phyloP scores from a whole-genome alignment of 1,284 basidiomycete species.

The Phylloboletellus chloephorus region DNA sequence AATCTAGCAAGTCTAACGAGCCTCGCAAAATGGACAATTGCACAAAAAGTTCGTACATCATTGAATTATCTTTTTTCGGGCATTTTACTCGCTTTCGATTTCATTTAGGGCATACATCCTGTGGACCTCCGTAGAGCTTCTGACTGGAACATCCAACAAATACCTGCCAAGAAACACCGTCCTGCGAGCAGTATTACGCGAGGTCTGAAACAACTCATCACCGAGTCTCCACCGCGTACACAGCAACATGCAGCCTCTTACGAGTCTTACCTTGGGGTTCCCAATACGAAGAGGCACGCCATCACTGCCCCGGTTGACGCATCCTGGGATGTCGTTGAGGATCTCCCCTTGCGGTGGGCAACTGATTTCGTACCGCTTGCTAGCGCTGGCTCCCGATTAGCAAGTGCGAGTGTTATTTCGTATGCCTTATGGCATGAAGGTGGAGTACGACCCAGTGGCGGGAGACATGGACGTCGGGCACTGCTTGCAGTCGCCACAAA shows the following conservation, averaged over 20 bases:
- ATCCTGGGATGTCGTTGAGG: slow-evolving; percentile 70
- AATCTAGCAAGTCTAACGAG: slow-evolving; percentile 67
- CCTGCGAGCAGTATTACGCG: slow-evolving; percentile 54
- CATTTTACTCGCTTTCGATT: slow-evolving; percentile 10
- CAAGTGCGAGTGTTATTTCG: slow-evolving; percentile 51
- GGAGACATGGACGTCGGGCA: slow-evolving; percentile 48
- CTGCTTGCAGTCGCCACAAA: slow-evolving; percentile 73
- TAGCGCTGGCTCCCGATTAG: slow-evolving; percentile 55
- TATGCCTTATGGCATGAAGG: slow-evolving; percentile 65
- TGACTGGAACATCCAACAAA: slow-evolving; percentile 47
- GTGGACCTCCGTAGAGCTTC: slow-evolving; percentile 52
- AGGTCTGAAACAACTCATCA: slow-evolving; percentile 50
- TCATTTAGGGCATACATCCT: slow-evolving; percentile 50
- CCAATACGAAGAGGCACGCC: slow-evolving; percentile 25
- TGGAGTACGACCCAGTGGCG: slow-evolving; percentile 31
- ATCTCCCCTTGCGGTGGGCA: slow-evolving; percentile 72
- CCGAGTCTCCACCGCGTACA: slow-evolving; percentile 39
- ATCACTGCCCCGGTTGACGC: slow-evolving; percentile 42
- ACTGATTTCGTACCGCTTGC: slow-evolving; percentile 75
- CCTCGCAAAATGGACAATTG: slow-evolving; percentile 65
- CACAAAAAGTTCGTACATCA: slow-evolving; percentile 50
- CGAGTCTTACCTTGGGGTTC: slow-evolving; percentile 29
- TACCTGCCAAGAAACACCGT: slow-evolving; percentile 50
- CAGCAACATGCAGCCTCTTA: slow-evolving; percentile 31
- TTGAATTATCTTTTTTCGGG: background rate